Evolutionary conservation across 2,329 filamentous ascomycete genomes (phyloP).

Genomic region (Botryotinia calthae): DNA sequence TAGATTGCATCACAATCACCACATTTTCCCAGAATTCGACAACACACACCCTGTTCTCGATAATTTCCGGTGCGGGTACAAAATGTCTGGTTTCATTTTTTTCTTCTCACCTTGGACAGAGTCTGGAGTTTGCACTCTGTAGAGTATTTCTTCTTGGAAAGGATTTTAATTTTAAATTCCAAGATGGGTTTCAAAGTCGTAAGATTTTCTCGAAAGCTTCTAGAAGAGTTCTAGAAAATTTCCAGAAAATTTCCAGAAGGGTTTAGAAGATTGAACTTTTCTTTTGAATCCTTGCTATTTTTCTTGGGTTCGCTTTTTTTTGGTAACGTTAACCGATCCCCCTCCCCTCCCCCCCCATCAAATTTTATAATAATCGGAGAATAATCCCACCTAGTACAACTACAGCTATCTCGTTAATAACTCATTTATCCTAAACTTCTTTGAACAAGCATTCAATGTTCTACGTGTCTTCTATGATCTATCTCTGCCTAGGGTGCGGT

Average conservation of each 20-base stretch:
- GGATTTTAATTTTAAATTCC: background rate
- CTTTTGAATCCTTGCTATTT: background rate
- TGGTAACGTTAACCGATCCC: background rate
- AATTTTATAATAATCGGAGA: background rate
- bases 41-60: background rate
- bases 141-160: background rate
- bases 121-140: background rate
- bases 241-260: background rate
- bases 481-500: background rate
- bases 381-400: background rate
- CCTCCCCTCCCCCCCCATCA: background rate
- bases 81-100: background rate
- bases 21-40: background rate
- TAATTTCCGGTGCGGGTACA: conserved; percentile 9
- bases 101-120: background rate
- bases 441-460: background rate
- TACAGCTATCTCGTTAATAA: background rate
- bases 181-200: background rate
- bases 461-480: conserved; percentile 5
- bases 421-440: background rate
- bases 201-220: background rate
- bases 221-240: background rate
- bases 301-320: background rate
- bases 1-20: background rate
- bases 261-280: background rate